Evolutionary conservation across 176 grass and related monocot genomes (phyloP), one percentile per base, ranked within the genome.

Genomic region (Coix lacrymajobi): DNA sequence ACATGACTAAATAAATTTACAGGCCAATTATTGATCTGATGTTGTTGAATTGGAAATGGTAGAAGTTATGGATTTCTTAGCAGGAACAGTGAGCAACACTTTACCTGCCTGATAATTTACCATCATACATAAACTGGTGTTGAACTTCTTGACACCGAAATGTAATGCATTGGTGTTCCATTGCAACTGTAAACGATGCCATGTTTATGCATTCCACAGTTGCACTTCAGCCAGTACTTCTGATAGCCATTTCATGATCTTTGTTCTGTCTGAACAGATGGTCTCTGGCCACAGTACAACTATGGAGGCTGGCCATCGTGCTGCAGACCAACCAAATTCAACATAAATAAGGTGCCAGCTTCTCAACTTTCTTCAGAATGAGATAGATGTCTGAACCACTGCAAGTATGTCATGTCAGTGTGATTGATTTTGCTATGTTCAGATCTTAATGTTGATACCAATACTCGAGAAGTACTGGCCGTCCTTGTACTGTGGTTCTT

Each of bases 391-490:
- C 10, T 46, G 24, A 68, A 60, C 12, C n/a, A 10, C 38, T 68
- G 60, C 49, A 84, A 58, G 15, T 46, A 29, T 67, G 78, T 20
- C 3, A 82, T n/a, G 49, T 33, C 46, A 58, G 44, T 44, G 26
- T 64, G 20, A 17, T 66, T 86, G 36, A 11, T 81, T 81, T 90
- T 71, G 7, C 22, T 62, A 56, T 63, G 20, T 24, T 44, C 72
- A 99, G 96, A 79, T 99, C 51, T 80, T 84, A 79, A 92, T 90
- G 75, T 66, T 99, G 83, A 69, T 63, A 67, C 83, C 93, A 41
- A 89, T 85, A 75, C 82, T 99, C 4, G 91, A 93, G 78, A 91
- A 88, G 48, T 93, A 96, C 57, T 99, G 96, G 96, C 93, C 95
- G 5, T 91, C 95, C 48, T 78, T 92, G 19, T 92, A 90, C 31